Evolutionary conservation across 2,329 filamentous ascomycete genomes (phyloP).

Genomic region (Penicillium fuscoglaucum): DNA sequence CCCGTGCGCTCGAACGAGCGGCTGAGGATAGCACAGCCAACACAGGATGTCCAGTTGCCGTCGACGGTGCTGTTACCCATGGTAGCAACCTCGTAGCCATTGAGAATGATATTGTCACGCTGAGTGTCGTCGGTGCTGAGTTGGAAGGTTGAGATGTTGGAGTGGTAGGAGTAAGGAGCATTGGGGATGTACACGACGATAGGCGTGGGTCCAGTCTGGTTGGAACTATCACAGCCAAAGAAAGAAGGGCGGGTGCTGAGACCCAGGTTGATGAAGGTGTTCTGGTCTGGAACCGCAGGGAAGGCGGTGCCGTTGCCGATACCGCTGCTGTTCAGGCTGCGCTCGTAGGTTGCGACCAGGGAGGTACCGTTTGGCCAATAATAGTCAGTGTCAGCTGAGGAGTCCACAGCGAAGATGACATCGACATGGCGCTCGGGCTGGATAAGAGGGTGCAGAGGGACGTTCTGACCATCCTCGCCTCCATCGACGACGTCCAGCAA

Average conservation of each 20-base stretch:
- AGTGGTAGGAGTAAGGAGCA: conserved; percentile 71
- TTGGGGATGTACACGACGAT: conserved; percentile 88
- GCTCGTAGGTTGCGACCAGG: conserved; percentile 71
- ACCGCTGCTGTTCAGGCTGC: conserved; percentile 55
- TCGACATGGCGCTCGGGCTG: conserved; percentile 71
- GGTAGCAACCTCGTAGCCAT: conserved; percentile 82
- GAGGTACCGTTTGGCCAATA: conserved; percentile 78
- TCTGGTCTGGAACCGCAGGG: conserved; percentile 68
- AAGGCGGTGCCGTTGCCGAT: conserved; percentile 70
- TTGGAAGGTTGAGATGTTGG: conserved; percentile 79
- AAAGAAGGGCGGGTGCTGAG: conserved; percentile 74
- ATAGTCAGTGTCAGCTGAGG: conserved; percentile 68
- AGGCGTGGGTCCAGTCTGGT: conserved; percentile 60
- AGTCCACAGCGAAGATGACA: conserved; percentile 78
- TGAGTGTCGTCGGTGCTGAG: conserved; percentile 62
- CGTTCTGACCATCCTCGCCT: conserved; percentile 74
- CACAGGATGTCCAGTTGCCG: conserved; percentile 74
- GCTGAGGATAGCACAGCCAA: conserved; percentile 81
- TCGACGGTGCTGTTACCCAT: conserved; percentile 78
- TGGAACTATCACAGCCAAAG: conserved; percentile 72
- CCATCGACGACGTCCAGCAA: conserved; percentile 74
- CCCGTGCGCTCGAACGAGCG: conserved; percentile 72
- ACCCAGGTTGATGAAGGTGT: conserved; percentile 76
- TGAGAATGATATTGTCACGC: conserved; percentile 78
- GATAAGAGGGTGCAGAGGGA: conserved; percentile 75